Conservation (phyloP, 805 yeast genomes). For the Priceomyces carsonii region DNA sequence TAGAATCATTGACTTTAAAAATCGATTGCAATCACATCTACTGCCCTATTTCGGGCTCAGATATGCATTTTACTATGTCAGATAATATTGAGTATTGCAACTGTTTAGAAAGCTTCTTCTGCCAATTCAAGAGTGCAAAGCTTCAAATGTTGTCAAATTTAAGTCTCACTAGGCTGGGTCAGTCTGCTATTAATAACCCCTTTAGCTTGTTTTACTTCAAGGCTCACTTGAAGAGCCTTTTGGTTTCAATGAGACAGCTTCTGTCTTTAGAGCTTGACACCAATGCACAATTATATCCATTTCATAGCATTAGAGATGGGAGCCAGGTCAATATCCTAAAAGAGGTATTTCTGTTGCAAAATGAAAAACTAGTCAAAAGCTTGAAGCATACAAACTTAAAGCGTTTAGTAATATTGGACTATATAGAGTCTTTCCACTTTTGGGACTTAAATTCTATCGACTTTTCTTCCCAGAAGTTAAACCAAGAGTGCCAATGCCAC, state of each 20-base stretch:
- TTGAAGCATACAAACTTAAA: not conserved
- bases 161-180: conserved; percentile 5
- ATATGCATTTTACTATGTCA: not conserved
- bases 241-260: conserved; percentile 2
- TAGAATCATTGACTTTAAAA: conserved; percentile 6
- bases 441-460: conserved; percentile 8
- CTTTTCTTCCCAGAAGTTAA: conserved; percentile 2
- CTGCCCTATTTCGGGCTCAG: not conserved
- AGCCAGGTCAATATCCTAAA: conserved; percentile 1
- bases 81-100: conserved; percentile 6
- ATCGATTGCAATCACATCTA: conserved; percentile 12
- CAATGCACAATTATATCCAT: conserved; percentile 8
- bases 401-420: conserved; percentile 9
- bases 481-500: conserved; percentile 5
- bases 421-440: conserved; percentile 10
- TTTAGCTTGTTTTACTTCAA: conserved; percentile 10
- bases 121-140: not conserved
- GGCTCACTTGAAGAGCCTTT: conserved; percentile 3
- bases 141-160: conserved; percentile 1
- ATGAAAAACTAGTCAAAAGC: not conserved
- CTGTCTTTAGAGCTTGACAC: conserved; percentile 8
- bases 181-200: conserved; percentile 7
- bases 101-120: conserved; percentile 9
- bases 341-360: conserved; percentile 2
- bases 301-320: conserved; percentile 4